Percentiles rank a stretch among this genome's conserved stretches.
phyloP scores from a whole-genome alignment of 83 land plant genomes.

The Picea abies region DNA sequence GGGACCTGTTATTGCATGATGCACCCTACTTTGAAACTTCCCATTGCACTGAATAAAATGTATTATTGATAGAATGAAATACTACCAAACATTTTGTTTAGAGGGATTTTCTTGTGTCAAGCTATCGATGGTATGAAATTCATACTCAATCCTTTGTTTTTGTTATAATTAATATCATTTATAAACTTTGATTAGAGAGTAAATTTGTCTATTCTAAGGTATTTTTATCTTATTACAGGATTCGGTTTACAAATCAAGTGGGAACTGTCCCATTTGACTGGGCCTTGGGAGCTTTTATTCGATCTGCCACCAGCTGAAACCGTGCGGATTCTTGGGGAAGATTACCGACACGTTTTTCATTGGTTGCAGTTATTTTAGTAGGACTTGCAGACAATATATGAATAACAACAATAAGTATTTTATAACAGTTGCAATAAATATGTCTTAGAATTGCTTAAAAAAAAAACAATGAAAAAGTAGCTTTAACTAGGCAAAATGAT shows the following conservation, averaged over 20 bases:
- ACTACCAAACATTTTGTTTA: background rate
- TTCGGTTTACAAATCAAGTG: constrained; percentile 73
- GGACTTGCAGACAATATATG: constrained; percentile 71
- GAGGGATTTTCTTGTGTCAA: background rate
- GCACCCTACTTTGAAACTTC: no score
- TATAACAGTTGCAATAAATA: no score
- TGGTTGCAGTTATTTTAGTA: constrained; percentile 39
- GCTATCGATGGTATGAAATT: background rate
- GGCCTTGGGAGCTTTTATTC: constrained; percentile 93
- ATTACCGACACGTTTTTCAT: constrained; percentile 34
- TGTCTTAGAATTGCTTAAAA: no score
- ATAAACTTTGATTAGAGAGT: background rate
- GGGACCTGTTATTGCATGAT: no score
- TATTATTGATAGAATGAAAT: background rate
- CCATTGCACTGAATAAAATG: background rate
- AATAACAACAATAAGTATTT: background rate
- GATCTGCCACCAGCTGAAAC: constrained; percentile 26
- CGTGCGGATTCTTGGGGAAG: constrained; percentile 29
- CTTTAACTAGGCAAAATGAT: no score
- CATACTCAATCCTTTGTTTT: background rate
- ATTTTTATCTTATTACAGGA: constrained; percentile 40
- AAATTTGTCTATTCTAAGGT: background rate
- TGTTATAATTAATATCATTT: constrained; percentile 6
- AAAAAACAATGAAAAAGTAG: no score
- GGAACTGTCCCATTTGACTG: constrained; percentile 85